phyloP scores from a whole-genome alignment of 176 grass and related monocot genomes.

The Carex littledalei region DNA sequence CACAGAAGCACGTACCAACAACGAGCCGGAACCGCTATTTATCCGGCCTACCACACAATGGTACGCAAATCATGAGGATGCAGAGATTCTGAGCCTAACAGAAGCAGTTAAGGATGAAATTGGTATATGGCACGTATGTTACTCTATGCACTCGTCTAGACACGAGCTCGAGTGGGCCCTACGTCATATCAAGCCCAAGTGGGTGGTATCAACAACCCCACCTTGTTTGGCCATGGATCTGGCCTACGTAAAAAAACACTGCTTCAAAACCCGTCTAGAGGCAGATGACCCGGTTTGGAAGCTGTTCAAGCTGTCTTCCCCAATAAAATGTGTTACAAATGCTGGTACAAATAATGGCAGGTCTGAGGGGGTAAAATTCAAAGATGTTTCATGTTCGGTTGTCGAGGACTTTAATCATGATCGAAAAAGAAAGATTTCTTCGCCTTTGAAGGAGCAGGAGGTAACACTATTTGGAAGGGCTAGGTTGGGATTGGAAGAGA shows the following conservation, averaged over 20 bases:
- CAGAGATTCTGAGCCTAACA: conserved; percentile 21
- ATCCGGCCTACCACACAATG: conserved; percentile 52
- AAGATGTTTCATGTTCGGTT: background rate
- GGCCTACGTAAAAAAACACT: conserved; percentile 63
- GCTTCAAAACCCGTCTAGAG: conserved; percentile 38
- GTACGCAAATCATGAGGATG: conserved; percentile 31
- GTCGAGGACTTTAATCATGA: background rate
- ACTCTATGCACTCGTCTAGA: conserved; percentile 55
- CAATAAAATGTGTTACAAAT: background rate
- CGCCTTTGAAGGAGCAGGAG: conserved; percentile 12
- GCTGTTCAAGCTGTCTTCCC: conserved; percentile 31
- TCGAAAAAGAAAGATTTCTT: conserved; percentile 8
- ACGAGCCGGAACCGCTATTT: conserved; percentile 47
- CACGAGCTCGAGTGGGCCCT: conserved; percentile 58
- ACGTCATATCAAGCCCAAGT: conserved; percentile 43
- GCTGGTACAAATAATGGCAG: background rate
- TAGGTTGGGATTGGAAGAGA: conserved; percentile 41
- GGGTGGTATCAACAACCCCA: conserved; percentile 71
- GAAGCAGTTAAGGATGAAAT: conserved; percentile 45
- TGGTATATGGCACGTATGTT: conserved; percentile 66
- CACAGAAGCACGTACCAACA: conserved; percentile 27
- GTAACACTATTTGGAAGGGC: conserved; percentile 64
- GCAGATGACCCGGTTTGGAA: conserved; percentile 56
- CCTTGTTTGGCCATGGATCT: conserved; percentile 51
- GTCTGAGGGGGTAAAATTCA: background rate